Evolutionary conservation across 2,329 filamentous ascomycete species (phyloP).

Genomic region (Colletotrichum sansevieriae): DNA sequence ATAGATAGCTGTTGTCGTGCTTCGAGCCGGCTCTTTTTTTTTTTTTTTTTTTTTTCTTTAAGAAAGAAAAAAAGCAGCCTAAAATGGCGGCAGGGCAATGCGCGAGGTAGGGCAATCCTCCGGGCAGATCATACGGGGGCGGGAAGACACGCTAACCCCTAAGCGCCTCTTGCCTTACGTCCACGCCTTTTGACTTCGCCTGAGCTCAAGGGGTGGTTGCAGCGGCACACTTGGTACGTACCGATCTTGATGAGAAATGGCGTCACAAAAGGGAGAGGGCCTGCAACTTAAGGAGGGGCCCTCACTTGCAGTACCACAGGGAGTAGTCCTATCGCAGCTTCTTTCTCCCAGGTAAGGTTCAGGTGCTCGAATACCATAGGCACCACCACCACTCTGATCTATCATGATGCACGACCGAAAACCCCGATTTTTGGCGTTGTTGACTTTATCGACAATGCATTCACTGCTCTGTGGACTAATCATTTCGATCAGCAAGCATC

Average conservation of each 20-base stretch:
- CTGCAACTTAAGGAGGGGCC: background rate
- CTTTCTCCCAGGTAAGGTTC: no score
- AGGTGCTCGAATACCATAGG: no score
- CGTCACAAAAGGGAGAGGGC: slow-evolving; percentile 30
- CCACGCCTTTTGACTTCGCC: slow-evolving; percentile 16
- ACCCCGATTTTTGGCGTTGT: background rate
- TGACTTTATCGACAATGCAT: background rate
- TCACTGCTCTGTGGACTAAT: background rate
- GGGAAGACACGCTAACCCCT: slow-evolving; percentile 32
- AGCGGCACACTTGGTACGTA: slow-evolving; percentile 23
- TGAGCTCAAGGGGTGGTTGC: slow-evolving; percentile 25
- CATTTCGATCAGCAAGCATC: no score
- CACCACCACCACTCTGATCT: background rate
- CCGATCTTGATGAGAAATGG: slow-evolving; percentile 30
- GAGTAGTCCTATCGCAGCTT: slow-evolving; percentile 3
- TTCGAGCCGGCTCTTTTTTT: background rate
- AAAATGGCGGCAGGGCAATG: slow-evolving; percentile 9
- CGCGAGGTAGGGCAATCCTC: slow-evolving; percentile 25
- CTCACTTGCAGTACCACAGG: background rate
- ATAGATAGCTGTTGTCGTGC: background rate
- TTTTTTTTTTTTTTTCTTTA: background rate
- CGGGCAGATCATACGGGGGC: slow-evolving; percentile 39
- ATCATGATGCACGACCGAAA: background rate
- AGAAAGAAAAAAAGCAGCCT: background rate
- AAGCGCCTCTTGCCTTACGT: slow-evolving; percentile 24